Conservation (phyloP, 73 alveolate species). For the Tetrahymena thermophila region DNA sequence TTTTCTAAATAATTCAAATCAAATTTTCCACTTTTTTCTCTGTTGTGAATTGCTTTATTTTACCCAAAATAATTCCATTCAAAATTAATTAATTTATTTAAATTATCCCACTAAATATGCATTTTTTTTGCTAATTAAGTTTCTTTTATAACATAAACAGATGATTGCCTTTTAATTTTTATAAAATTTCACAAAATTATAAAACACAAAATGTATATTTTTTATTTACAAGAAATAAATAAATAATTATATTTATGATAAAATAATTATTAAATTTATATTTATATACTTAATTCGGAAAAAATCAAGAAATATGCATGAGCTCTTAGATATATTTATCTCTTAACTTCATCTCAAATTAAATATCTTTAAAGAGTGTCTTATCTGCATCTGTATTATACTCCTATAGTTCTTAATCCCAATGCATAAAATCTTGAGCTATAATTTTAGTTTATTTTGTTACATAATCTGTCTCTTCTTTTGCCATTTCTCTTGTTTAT, state of each 20-base stretch:
- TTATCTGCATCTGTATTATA: neutral
- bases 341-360: neutral
- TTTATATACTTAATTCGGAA: neutral
- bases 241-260: no score
- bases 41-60: neutral
- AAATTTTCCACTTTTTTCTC: neutral
- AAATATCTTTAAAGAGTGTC: neutral
- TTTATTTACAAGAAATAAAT: no score
- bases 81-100: no score
- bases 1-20: neutral
- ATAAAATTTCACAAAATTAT: no score
- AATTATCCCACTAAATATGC: no score
- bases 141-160: no score
- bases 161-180: no score
- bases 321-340: neutral
- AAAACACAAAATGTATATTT: no score
- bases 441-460: neutral
- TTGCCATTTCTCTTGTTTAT: neutral
- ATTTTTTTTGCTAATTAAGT: no score
- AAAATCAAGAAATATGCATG: neutral
- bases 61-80: neutral
- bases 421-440: neutral
- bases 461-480: neutral
- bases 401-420: neutral
- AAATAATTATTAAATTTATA: neutral